Conservation (phyloP, 208 protist species). For the Angomonas deanei region DNA sequence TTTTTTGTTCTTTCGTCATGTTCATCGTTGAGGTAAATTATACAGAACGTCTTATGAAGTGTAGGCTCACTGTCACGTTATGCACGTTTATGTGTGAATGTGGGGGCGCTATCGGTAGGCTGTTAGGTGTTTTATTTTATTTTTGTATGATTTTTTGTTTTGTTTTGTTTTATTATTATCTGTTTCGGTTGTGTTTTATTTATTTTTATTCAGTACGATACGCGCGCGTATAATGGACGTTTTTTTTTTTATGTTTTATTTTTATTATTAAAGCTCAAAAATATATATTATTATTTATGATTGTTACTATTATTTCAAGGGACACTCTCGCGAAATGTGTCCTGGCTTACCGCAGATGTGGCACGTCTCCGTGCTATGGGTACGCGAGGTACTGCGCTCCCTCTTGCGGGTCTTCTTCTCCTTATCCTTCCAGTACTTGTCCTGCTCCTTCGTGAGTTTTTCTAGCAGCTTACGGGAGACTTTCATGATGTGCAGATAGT, state of each 20-base stretch:
- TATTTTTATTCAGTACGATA: too few species aligned
- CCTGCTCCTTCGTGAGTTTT: constrained; percentile 83
- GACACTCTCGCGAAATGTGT: constrained; percentile 60
- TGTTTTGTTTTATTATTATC: not conserved
- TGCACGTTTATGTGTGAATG: too few species aligned
- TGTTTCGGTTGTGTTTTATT: not conserved
- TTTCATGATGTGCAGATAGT: constrained; percentile 97
- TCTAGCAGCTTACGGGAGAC: constrained; percentile 79
- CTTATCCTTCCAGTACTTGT: constrained; percentile 68
- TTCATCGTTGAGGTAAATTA: not conserved
- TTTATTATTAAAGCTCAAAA: constrained; percentile 6
- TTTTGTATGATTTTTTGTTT: not conserved
- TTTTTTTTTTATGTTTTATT: constrained; percentile 11
- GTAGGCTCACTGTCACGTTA: not conserved
- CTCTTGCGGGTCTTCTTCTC: constrained; percentile 43
- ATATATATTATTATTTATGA: not conserved
- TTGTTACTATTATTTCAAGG: constrained; percentile 36
- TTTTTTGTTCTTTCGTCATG: too few species aligned
- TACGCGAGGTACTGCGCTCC: constrained; percentile 17
- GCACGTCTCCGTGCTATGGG: constrained; percentile 32
- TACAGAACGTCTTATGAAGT: not conserved
- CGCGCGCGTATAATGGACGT: not conserved
- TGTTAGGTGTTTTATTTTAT: not conserved
- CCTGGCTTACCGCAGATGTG: constrained; percentile 59
- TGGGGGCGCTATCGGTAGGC: too few species aligned